Evolutionary conservation across 1,284 basidiomycete genomes (phyloP).

Genomic region (Leccinum subspadiceum): DNA sequence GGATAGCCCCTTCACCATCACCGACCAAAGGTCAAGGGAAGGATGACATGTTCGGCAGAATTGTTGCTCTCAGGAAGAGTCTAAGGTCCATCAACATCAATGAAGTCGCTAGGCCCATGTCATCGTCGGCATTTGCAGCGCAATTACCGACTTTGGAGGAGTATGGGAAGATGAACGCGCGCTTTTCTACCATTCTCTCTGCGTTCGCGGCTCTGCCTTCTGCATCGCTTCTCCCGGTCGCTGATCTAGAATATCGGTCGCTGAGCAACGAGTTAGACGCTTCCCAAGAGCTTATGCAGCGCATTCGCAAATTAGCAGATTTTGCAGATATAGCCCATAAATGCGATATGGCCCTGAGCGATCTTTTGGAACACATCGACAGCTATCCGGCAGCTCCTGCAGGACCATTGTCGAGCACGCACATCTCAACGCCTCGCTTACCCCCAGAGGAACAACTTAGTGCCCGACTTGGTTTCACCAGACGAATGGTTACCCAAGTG

Average conservation of each 20-base stretch:
- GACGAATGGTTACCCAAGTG: slow-evolving; percentile 47
- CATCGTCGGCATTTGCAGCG: slow-evolving; percentile 36
- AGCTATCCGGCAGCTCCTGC: slow-evolving; percentile 62
- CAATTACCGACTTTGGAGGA: slow-evolving; percentile 53
- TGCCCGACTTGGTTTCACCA: slow-evolving; percentile 61
- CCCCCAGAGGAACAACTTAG: slow-evolving; percentile 65
- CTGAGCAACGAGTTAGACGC: slow-evolving; percentile 56
- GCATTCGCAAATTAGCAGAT: slow-evolving; percentile 50
- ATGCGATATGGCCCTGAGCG: slow-evolving; percentile 76
- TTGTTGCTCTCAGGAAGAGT: slow-evolving; percentile 52
- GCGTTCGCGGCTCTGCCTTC: slow-evolving; percentile 50
- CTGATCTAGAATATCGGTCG: slow-evolving; percentile 58
- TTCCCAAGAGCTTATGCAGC: slow-evolving; percentile 48
- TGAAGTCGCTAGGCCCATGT: slow-evolving; percentile 46
- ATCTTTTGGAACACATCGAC: slow-evolving; percentile 79
- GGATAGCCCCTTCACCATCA: slow-evolving; percentile 35
- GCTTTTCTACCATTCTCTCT: slow-evolving; percentile 45
- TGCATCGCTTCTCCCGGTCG: slow-evolving; percentile 38
- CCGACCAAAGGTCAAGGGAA: slow-evolving; percentile 35
- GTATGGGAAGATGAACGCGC: slow-evolving; percentile 42
- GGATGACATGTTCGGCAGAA: slow-evolving; percentile 39
- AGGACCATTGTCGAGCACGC: slow-evolving; percentile 50
- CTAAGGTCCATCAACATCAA: slow-evolving; percentile 61
- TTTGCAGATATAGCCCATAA: slow-evolving; percentile 47
- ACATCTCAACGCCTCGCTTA: slow-evolving; percentile 39